These are phyloP conservation scores for Citrus sp. DNA, from an alignment of 345 rosid genomes.

Conservation along the genomic window DNA sequence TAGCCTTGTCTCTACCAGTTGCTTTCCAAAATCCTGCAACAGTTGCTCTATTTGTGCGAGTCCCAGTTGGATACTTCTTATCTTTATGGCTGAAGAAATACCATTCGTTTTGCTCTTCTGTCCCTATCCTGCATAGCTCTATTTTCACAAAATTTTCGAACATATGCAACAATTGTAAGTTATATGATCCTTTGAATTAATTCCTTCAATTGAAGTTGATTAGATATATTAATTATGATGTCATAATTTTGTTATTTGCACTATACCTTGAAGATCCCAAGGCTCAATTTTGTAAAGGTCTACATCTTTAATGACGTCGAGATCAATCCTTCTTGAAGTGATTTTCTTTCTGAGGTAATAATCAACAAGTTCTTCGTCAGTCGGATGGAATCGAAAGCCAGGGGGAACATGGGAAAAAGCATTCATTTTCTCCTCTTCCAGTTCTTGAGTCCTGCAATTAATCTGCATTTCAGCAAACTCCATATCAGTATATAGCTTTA, in stretches of 20 bases:
- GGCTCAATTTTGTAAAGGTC: slow-evolving; percentile 85
- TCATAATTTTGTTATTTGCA: not conserved
- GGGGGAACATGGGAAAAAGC: slow-evolving; percentile 58
- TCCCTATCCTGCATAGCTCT: slow-evolving; percentile 84
- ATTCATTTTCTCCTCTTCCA: slow-evolving; percentile 34
- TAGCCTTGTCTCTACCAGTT: slow-evolving; percentile 95
- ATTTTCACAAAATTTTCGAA: not conserved
- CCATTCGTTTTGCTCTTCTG: slow-evolving; percentile 91
- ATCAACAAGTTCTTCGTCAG: slow-evolving; percentile 78
- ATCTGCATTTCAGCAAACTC: not conserved
- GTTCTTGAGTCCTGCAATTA: slow-evolving; percentile 18
- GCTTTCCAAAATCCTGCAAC: slow-evolving; percentile 99
- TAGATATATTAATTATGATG: not conserved
- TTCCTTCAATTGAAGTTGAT: not conserved
- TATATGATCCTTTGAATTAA: not conserved
- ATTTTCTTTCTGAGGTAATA: slow-evolving; percentile 71
- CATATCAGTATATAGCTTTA: not conserved
- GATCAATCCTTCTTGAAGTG: slow-evolving; percentile 55
- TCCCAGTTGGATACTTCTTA: slow-evolving; percentile 96
- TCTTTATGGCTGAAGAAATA: slow-evolving; percentile 96
- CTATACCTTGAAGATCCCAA: slow-evolving; percentile 76
- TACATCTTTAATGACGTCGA: slow-evolving; percentile 72
- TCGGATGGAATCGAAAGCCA: slow-evolving; percentile 77
- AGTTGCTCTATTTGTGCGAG: slow-evolving; percentile 95
- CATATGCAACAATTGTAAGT: not conserved